phyloP scores from a whole-genome alignment of 768 basidiomycete species.

The Boletales sp. region DNA sequence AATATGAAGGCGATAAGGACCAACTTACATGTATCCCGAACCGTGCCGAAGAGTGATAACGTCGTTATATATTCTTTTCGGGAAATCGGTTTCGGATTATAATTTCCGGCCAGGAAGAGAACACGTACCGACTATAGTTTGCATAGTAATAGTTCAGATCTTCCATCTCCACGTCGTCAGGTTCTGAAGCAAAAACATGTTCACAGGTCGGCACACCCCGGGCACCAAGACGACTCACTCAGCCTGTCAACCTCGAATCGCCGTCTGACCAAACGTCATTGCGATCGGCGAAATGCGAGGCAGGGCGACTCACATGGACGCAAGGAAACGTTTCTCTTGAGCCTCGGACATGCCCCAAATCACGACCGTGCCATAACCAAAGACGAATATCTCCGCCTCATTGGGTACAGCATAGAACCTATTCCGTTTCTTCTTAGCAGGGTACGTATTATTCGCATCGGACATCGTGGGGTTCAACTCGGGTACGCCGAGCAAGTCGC shows the following conservation, averaged over 20 bases:
- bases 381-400: conserved; percentile 88
- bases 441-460: conserved; percentile 32
- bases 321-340: conserved; percentile 86
- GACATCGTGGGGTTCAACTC: conserved; percentile 42
- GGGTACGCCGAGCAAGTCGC: conserved; percentile 76
- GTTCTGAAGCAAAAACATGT: conserved; percentile 41
- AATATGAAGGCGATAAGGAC: conserved; percentile 9
- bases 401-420: conserved; percentile 64
- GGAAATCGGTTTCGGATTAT: conserved; percentile 31
- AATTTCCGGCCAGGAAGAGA: conserved; percentile 5
- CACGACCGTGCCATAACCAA: conserved; percentile 92
- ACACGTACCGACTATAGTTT: conserved; percentile 82
- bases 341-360: conserved; percentile 97
- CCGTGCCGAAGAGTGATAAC: conserved; percentile 93
- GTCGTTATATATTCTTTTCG: conserved; percentile 87
- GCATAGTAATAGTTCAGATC: conserved; percentile 97
- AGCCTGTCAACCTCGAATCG: conserved; percentile 92
- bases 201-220: conserved; percentile 2
- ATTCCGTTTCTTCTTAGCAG: conserved; percentile 50
- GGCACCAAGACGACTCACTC: conserved; percentile 39
- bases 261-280: conserved; percentile 50
- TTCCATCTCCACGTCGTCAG: conserved; percentile 94
- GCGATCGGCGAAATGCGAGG: not conserved
- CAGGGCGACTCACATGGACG: conserved; percentile 71
- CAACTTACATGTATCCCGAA: conserved; percentile 87